Evolutionary conservation across 768 basidiomycete genomes (phyloP).

Genomic region (Galerina sulciceps): DNA sequence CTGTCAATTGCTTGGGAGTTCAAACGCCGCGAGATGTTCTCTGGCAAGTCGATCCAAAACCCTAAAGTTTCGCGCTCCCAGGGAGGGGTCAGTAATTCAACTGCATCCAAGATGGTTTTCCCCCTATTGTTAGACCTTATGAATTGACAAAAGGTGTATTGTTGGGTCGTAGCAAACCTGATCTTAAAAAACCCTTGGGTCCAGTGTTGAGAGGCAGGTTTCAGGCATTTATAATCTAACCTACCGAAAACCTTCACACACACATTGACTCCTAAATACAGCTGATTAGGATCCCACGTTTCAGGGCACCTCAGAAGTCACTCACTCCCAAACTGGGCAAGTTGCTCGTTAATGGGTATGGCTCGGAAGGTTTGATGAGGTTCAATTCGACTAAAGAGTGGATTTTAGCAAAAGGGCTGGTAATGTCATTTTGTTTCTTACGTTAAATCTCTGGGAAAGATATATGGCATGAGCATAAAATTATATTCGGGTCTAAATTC

Average conservation of each 20-base stretch:
- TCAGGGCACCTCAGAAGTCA: slow-evolving; percentile 9
- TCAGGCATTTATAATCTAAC: slow-evolving; percentile 19
- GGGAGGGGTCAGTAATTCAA: slow-evolving; percentile 77
- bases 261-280: slow-evolving; percentile 58
- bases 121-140: slow-evolving; percentile 43
- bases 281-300: not conserved
- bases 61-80: slow-evolving; percentile 79
- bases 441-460: slow-evolving; percentile 69
- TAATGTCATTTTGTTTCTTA: slow-evolving; percentile 25
- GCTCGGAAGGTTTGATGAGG: slow-evolving; percentile 79
- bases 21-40: slow-evolving; percentile 54
- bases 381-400: slow-evolving; percentile 64
- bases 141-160: not conserved
- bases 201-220: not conserved
- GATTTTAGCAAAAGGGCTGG: not conserved
- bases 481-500: not conserved
- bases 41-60: slow-evolving; percentile 79
- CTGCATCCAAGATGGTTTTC: slow-evolving; percentile 69
- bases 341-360: slow-evolving; percentile 60
- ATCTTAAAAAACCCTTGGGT: slow-evolving; percentile 78
- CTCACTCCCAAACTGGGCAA: slow-evolving; percentile 77
- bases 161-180: slow-evolving; percentile 39
- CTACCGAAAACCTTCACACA: slow-evolving; percentile 76
- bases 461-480: not conserved
- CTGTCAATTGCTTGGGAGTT: slow-evolving; percentile 58